Evolutionary conservation across 140 eudicot species (phyloP), one percentile per base, ranked within the genome.

Genomic region (Erigeron philadelphicus): DNA sequence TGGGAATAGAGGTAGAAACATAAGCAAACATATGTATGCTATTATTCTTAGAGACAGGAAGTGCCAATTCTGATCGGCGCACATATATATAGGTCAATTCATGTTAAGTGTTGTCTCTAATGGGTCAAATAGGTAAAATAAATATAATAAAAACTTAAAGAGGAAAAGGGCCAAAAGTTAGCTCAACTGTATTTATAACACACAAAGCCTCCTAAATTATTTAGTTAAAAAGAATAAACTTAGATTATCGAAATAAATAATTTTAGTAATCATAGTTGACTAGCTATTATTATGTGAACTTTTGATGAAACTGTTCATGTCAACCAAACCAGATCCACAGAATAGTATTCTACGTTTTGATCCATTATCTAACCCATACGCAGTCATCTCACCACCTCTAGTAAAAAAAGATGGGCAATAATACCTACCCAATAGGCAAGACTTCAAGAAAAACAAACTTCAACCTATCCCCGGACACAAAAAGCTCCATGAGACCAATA

Each of bases 361-460:
- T 11, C 41, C 21, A 41, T 21, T 53, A 49, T 50, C 1, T 38
- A 63, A 54, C 8, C 15, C 17, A 6, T 52, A 41, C 25, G 38
- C 3, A 5, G 5, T 31, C 38, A 31, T 31, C 3, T 31, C 38
- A 31, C 38, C 38, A 1, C 38, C 38, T 31, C 4, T 55, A 6
- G 18, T 54, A 43, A 2, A 56, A 13, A 56, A 38, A 9, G 16
- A 49, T 25, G 9, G 56, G 65, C 38, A 80, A 38, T 68, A 64
- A 68, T 54, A 80, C 92, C 47, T 70, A 92, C 98, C 98, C 98
- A 74, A 92, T 84, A 21, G 92, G 95, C 48, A 79, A 68, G 57
- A 77, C 98, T 81, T 88, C 86, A 53, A 82, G 83, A 72, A 88
- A 75, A 61, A 91, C 61, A 61, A 88, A 82, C 17, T 84, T 91